A percentile compares a stretch with the other conserved stretches of the same genome.
Evolutionary conservation across 345 rosid species (phyloP).

Genomic region (Salix arbutifolia): DNA sequence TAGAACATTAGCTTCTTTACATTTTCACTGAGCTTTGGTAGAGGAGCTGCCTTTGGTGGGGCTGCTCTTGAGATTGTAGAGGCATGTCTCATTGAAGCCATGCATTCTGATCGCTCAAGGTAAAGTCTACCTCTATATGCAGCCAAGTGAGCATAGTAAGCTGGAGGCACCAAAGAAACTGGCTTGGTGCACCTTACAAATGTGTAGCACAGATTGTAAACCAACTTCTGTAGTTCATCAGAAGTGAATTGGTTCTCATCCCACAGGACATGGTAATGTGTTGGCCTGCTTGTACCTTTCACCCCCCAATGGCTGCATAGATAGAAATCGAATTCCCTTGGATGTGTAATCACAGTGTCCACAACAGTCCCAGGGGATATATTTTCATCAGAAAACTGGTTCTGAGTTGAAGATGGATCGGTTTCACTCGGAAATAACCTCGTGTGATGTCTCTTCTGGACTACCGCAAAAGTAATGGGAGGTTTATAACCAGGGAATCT

Average conservation of each 20-base stretch:
- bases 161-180: conserved; percentile 90
- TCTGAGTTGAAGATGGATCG: conserved; percentile 27
- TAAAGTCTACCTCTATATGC: conserved; percentile 92
- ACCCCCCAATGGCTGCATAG: conserved; percentile 91
- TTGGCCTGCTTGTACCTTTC: conserved; percentile 91
- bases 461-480: conserved; percentile 72
- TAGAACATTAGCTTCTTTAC: conserved; percentile 90
- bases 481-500: conserved; percentile 59
- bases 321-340: conserved; percentile 87
- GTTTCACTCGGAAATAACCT: conserved; percentile 61
- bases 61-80: conserved; percentile 54
- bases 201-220: conserved; percentile 79
- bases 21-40: conserved; percentile 79
- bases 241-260: conserved; percentile 89
- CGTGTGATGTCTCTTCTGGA: conserved; percentile 93
- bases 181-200: conserved; percentile 93
- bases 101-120: conserved; percentile 65
- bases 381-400: conserved; percentile 48
- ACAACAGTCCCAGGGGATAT: conserved; percentile 91
- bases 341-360: conserved; percentile 84
- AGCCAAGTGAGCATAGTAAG: conserved; percentile 89
- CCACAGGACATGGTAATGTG: conserved; percentile 81
- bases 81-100: conserved; percentile 30
- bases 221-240: conserved; percentile 85
- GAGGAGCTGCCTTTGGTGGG: conserved; percentile 75